phyloP scores from a whole-genome alignment of 352 stramenopile genomes.

The Phytopythium sindhum region DNA sequence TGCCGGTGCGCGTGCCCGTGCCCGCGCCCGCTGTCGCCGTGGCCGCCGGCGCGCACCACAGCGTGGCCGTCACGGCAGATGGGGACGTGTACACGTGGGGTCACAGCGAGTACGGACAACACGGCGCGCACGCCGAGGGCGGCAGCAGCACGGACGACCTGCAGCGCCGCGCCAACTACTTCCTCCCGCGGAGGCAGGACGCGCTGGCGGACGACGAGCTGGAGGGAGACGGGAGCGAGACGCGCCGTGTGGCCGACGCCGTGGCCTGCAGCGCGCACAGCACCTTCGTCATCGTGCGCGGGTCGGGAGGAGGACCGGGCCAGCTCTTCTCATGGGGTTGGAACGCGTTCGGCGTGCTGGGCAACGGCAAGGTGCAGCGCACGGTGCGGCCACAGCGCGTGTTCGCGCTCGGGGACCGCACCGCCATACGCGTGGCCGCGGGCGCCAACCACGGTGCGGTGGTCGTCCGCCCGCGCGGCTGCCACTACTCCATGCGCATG shows the following conservation, averaged over 20 bases:
- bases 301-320: conserved; percentile 28
- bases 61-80: conserved; percentile 51
- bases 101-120: conserved; percentile 82
- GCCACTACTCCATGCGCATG: conserved; percentile 64
- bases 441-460: conserved; percentile 71
- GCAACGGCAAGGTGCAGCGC: conserved; percentile 72
- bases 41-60: conserved; percentile 73
- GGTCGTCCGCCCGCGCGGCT: conserved; percentile 46
- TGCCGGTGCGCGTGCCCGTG: conserved; percentile 53
- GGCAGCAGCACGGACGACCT: conserved; percentile 65
- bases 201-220: conserved; percentile 38
- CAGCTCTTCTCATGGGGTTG: conserved; percentile 85
- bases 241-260: conserved; percentile 13
- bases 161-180: conserved; percentile 73
- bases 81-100: conserved; percentile 74
- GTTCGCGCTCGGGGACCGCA: conserved; percentile 56
- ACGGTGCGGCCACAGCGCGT: conserved; percentile 65
- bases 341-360: conserved; percentile 77
- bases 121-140: conserved; percentile 31
- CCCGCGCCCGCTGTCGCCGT: conserved; percentile 49
- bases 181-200: conserved; percentile 59
- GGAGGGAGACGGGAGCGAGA: conserved; percentile 1
- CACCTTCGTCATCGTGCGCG: conserved; percentile 54
- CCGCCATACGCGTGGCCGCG: conserved; percentile 44
- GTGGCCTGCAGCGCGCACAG: conserved; percentile 70